Conservation (phyloP, 2,329 filamentous ascomycete genomes). For the Alternaria arborescens region DNA sequence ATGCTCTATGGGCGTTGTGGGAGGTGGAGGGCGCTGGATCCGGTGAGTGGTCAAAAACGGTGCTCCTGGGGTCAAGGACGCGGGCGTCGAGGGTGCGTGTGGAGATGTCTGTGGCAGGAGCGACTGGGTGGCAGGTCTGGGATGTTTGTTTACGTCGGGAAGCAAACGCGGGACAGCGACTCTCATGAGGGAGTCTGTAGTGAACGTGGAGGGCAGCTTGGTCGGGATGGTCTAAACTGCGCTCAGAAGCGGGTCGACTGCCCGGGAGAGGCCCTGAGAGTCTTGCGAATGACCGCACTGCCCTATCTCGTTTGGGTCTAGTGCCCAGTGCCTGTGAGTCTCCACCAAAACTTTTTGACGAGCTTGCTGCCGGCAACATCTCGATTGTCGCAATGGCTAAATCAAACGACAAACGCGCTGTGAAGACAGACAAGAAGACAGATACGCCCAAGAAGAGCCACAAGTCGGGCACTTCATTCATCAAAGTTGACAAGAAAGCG, state of each 20-base stretch:
- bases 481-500: constrained; percentile 43
- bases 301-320: constrained; percentile 16
- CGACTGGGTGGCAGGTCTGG: constrained; percentile 14
- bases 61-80: constrained; percentile 28
- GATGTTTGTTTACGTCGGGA: constrained; percentile 6
- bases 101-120: constrained; percentile 22
- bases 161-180: constrained; percentile 22
- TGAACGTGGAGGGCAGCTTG: constrained; percentile 17
- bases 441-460: constrained; percentile 19
- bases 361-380: constrained; percentile 19
- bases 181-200: constrained; percentile 24
- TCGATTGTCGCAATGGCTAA: constrained; percentile 43
- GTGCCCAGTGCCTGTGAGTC: constrained; percentile 10
- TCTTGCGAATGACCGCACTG: constrained; percentile 30
- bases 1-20: constrained; percentile 24
- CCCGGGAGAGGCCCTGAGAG: constrained; percentile 22
- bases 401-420: constrained; percentile 38
- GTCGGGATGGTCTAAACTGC: constrained; percentile 26
- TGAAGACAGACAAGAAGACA: constrained; percentile 23
- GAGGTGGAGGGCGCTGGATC: constrained; percentile 25
- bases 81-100: constrained; percentile 32
- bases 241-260: constrained; percentile 25
- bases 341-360: constrained; percentile 46
- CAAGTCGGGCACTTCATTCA: constrained; percentile 30
- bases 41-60: constrained; percentile 42